Percentiles rank a stretch among this genome's conserved stretches.
Conservation (phyloP, 306 rosid genomes). For the Dalbergia oliveri region DNA sequence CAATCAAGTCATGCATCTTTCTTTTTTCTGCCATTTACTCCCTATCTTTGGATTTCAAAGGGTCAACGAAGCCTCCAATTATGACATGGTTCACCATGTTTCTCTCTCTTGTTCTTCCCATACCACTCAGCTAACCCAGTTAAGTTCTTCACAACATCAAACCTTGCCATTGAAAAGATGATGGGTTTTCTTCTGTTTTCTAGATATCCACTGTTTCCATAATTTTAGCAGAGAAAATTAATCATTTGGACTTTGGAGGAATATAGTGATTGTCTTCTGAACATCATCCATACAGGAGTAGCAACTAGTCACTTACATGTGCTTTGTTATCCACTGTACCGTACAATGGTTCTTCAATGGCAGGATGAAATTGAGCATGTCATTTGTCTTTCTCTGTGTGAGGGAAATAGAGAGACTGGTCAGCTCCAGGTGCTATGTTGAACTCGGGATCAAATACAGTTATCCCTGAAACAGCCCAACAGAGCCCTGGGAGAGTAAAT, state of each 20-base stretch:
- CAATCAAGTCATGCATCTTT: constrained; percentile 77
- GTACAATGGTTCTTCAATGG: constrained; percentile 75
- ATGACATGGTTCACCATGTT: constrained; percentile 83
- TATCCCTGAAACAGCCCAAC: too few relatives aligned
- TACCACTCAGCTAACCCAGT: constrained; percentile 90
- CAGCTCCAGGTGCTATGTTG: too few relatives aligned
- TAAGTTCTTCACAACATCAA: constrained; percentile 88
- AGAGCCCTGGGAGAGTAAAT: too few relatives aligned
- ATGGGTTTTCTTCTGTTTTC: constrained; percentile 75
- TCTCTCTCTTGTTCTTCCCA: constrained; percentile 74
- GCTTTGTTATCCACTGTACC: constrained; percentile 71
- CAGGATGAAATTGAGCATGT: constrained; percentile 60
- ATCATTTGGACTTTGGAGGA: constrained; percentile 15
- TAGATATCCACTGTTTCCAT: constrained; percentile 72
- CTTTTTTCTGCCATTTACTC: constrained; percentile 81
- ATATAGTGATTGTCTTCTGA: background rate
- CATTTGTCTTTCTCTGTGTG: constrained; percentile 65
- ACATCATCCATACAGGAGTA: background rate
- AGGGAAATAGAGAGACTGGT: too few relatives aligned
- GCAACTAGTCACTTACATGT: constrained; percentile 59
- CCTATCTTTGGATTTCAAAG: constrained; percentile 81
- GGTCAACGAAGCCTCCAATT: constrained; percentile 95
- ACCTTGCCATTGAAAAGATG: constrained; percentile 91
- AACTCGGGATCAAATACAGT: too few relatives aligned
- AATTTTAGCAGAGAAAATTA: constrained; percentile 4